phyloP scores from a whole-genome alignment of 768 basidiomycete species.

The Mycena polygramma region DNA sequence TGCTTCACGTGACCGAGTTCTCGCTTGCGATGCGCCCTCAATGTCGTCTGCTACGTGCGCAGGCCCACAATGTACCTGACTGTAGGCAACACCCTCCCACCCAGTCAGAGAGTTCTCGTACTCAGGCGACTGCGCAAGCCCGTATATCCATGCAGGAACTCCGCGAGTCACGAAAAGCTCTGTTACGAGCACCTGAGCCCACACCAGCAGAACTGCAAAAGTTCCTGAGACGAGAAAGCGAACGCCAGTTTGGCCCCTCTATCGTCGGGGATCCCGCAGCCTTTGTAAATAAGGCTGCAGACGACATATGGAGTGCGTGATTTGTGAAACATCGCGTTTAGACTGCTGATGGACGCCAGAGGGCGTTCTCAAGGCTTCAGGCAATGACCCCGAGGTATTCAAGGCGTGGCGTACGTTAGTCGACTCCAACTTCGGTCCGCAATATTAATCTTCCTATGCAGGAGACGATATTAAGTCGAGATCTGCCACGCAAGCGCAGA shows the following conservation, averaged over 20 bases:
- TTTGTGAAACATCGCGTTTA: background rate
- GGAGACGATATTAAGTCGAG: slow-evolving; percentile 32
- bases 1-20: slow-evolving; percentile 11
- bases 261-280: slow-evolving; percentile 15
- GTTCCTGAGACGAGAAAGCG: slow-evolving; percentile 24
- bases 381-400: slow-evolving; percentile 32
- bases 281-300: slow-evolving; percentile 27
- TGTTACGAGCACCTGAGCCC: background rate
- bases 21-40: background rate
- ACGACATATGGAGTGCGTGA: slow-evolving; percentile 36
- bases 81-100: too few relatives aligned
- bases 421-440: background rate
- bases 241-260: slow-evolving; percentile 27
- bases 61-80: too few relatives aligned
- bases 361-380: slow-evolving; percentile 23
- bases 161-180: slow-evolving; percentile 4
- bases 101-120: slow-evolving; percentile 19
- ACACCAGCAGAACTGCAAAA: slow-evolving; percentile 24
- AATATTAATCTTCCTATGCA: slow-evolving; percentile 9
- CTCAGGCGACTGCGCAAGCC: slow-evolving; percentile 19
- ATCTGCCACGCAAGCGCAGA: slow-evolving; percentile 5
- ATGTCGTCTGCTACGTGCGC: background rate
- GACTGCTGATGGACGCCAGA: slow-evolving; percentile 21
- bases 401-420: slow-evolving; percentile 32
- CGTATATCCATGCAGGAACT: slow-evolving; percentile 28